Conservation (phyloP, 2,329 filamentous ascomycete genomes). For the Lasiodiplodia hormozganensis region DNA sequence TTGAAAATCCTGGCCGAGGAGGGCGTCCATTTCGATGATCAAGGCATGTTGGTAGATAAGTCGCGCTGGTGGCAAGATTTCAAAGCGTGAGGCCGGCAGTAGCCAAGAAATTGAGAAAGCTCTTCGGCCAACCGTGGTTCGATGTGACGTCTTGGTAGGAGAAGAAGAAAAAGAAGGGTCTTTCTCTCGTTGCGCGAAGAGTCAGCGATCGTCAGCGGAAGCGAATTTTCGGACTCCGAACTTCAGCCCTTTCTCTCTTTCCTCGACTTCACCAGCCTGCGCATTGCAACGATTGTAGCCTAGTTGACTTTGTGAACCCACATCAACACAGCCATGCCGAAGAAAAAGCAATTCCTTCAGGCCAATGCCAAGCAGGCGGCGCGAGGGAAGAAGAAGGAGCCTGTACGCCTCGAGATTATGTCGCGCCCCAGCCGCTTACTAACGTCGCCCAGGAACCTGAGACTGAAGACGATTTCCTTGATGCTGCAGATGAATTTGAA, state of each 20-base stretch:
- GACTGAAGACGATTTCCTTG: conserved; percentile 72
- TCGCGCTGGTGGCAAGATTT: conserved; percentile 55
- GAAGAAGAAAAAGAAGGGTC: not conserved
- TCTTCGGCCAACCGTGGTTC: too few relatives aligned
- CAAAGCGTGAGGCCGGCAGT: conserved; percentile 14
- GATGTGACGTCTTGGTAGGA: conserved; percentile 29
- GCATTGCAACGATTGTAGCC: not conserved
- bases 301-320: not conserved
- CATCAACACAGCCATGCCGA: conserved; percentile 3
- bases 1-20: conserved; percentile 66
- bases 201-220: conserved; percentile 24
- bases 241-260: not conserved
- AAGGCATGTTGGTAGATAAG: conserved; percentile 64
- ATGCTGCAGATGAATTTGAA: conserved; percentile 71
- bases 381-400: conserved; percentile 25
- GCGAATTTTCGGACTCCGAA: conserved; percentile 19
- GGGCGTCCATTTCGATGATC: conserved; percentile 68
- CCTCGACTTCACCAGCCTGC: not conserved
- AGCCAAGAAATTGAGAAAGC: conserved; percentile 6
- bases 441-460: conserved; percentile 56
- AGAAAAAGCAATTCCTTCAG: conserved; percentile 27
- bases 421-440: conserved; percentile 2
- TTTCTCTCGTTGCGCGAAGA: not conserved
- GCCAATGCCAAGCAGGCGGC: conserved; percentile 12
- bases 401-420: conserved; percentile 9